Conservation (phyloP, 140 eudicot genomes). For the Anethum foeniculum region DNA sequence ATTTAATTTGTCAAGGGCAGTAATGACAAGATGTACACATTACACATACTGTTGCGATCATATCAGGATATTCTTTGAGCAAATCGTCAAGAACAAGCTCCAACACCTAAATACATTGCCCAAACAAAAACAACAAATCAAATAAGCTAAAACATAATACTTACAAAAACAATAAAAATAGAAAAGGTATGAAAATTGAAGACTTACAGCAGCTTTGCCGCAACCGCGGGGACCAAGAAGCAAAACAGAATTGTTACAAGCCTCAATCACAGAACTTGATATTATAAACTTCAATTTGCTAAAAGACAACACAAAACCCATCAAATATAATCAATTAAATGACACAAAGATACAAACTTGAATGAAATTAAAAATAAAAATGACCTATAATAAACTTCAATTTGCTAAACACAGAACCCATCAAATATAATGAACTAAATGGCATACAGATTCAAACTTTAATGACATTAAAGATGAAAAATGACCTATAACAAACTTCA, state of each 20-base stretch:
- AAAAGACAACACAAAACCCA: too few species aligned
- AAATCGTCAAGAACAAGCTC: slow-evolving; percentile 76
- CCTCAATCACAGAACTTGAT: slow-evolving; percentile 78
- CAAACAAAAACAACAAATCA: slow-evolving; percentile 1
- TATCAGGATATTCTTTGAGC: slow-evolving; percentile 62
- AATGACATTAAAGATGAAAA: neutral
- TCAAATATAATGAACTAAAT: too few species aligned
- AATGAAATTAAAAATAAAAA: too few species aligned
- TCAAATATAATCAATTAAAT: neutral
- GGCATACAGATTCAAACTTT: neutral
- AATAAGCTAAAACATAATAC: neutral
- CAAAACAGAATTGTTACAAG: slow-evolving; percentile 74
- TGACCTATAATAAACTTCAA: too few species aligned
- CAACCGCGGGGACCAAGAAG: slow-evolving; percentile 96
- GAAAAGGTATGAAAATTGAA: neutral
- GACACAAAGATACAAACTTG: neutral
- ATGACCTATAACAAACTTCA: too few species aligned
- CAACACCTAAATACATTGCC: slow-evolving; percentile 46
- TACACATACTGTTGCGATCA: slow-evolving; percentile 66
- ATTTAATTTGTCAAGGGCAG: neutral
- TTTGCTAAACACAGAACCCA: too few species aligned
- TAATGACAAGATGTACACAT: slow-evolving; percentile 2
- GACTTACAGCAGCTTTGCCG: slow-evolving; percentile 65
- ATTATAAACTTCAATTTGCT: slow-evolving; percentile 62
- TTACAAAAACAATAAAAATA: neutral